Conservation (phyloP, 2,329 filamentous ascomycete genomes). For the Cryphonectria japonica region DNA sequence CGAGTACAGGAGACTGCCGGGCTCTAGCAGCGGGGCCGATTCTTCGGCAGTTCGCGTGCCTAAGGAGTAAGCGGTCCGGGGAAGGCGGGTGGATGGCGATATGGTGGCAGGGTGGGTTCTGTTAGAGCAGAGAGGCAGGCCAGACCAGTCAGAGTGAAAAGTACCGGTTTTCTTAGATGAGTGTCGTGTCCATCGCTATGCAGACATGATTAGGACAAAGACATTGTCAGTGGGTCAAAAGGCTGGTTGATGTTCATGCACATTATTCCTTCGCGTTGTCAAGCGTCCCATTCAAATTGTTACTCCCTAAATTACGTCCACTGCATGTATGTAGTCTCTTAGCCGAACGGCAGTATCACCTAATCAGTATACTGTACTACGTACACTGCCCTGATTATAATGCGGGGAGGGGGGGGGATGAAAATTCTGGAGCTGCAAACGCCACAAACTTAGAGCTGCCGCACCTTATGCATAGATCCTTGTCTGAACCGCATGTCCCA, state of each 20-base stretch:
- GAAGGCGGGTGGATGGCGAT: background rate
- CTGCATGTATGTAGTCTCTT: background rate
- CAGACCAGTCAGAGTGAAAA: background rate
- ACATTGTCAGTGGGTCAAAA: background rate
- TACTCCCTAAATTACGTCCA: background rate
- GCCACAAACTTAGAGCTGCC: background rate
- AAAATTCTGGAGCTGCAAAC: background rate
- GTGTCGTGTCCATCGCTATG: background rate
- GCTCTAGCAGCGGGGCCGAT: background rate
- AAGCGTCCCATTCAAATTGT: background rate
- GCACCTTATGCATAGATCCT: background rate
- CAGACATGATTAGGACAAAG: background rate
- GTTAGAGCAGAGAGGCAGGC: background rate
- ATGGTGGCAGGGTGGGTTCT: background rate
- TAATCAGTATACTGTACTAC: background rate
- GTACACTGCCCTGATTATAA: background rate
- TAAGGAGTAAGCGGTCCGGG: background rate
- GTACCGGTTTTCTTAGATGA: too few species aligned
- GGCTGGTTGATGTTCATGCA: background rate
- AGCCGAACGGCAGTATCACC: background rate
- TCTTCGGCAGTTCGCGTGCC: background rate
- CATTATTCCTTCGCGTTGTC: background rate
- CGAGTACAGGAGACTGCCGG: background rate
- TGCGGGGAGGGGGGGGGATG: background rate
- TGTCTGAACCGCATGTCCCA: background rate